phyloP scores from a whole-genome alignment of 306 rosid species.

The Quillaja saponaria region DNA sequence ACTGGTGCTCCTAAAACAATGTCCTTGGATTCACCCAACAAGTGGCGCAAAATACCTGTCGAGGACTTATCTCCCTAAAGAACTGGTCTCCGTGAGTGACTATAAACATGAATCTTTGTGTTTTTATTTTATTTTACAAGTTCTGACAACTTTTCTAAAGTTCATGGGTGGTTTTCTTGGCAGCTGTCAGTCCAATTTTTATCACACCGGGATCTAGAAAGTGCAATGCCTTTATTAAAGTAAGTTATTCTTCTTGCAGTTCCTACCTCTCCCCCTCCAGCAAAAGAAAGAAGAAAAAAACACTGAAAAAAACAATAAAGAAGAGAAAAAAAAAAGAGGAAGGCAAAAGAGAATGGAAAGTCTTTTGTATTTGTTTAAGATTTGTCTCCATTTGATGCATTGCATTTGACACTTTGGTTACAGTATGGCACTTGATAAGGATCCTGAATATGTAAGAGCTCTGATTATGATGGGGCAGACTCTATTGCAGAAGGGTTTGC shows the following conservation, averaged over 20 bases:
- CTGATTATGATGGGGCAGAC: conserved; percentile 79
- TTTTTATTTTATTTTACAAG: neutral
- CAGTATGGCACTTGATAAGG: conserved; percentile 84
- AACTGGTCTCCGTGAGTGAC: conserved; percentile 67
- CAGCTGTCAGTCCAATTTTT: conserved; percentile 76
- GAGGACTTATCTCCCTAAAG: conserved; percentile 65
- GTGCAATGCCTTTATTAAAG: conserved; percentile 71
- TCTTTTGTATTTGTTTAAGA: conserved; percentile 1
- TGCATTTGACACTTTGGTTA: conserved; percentile 26
- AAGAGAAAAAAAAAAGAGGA: conserved; percentile 6
- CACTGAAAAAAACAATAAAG: neutral
- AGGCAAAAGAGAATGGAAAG: neutral
- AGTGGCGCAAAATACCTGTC: conserved; percentile 43
- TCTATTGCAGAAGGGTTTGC: conserved; percentile 59
- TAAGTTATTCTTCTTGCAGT: conserved; percentile 39
- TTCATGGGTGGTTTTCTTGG: conserved; percentile 34
- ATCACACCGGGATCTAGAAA: conserved; percentile 53
- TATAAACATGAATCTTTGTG: conserved; percentile 27
- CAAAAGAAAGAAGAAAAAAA: neutral
- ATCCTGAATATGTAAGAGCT: conserved; percentile 71
- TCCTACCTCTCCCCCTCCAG: neutral
- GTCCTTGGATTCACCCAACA: conserved; percentile 51
- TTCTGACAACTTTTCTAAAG: conserved; percentile 19
- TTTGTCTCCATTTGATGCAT: conserved; percentile 28
- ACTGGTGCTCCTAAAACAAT: conserved; percentile 34